These are phyloP conservation scores for Xerocomus spinulosus DNA, from an alignment of 768 basidiomycete species.

Conservation along the genomic window DNA sequence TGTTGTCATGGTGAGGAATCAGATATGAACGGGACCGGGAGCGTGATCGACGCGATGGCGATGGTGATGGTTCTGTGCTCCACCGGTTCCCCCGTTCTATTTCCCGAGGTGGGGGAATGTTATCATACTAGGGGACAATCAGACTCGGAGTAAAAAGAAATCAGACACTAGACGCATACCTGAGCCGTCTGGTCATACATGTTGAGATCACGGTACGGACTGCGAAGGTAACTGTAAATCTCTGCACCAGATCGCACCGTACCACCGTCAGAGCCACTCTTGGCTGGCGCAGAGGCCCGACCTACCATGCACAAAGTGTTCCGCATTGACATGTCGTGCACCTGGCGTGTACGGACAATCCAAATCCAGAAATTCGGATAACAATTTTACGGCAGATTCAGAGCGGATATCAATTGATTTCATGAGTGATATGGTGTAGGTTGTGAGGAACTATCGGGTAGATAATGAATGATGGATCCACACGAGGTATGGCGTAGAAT, in stretches of 20 bases:
- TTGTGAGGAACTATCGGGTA: constrained; percentile 72
- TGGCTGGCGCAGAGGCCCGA: constrained; percentile 1
- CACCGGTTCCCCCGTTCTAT: constrained; percentile 26
- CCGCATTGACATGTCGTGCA: constrained; percentile 63
- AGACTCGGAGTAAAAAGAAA: background rate
- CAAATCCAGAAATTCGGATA: constrained; percentile 87
- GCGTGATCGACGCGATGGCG: constrained; percentile 23
- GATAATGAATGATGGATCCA: constrained; percentile 12
- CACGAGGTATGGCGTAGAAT: constrained; percentile 1
- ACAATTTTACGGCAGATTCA: constrained; percentile 75
- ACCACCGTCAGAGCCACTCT: background rate
- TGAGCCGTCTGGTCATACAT: constrained; percentile 80
- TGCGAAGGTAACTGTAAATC: constrained; percentile 83
- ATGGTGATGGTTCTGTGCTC: constrained; percentile 19
- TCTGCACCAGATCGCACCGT: constrained; percentile 41
- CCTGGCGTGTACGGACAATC: constrained; percentile 55
- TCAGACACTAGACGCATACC: constrained; percentile 50
- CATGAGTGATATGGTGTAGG: constrained; percentile 85
- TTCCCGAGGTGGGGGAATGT: constrained; percentile 35
- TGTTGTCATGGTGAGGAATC: constrained; percentile 3
- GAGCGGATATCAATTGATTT: constrained; percentile 91
- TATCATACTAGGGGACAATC: constrained; percentile 67
- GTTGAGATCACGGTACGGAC: constrained; percentile 80
- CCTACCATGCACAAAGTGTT: constrained; percentile 92
- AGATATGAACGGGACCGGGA: constrained; percentile 28